These are phyloP conservation scores for Alternaria alternata DNA, from an alignment of 2,329 filamentous ascomycete species.

Conservation along the genomic window DNA sequence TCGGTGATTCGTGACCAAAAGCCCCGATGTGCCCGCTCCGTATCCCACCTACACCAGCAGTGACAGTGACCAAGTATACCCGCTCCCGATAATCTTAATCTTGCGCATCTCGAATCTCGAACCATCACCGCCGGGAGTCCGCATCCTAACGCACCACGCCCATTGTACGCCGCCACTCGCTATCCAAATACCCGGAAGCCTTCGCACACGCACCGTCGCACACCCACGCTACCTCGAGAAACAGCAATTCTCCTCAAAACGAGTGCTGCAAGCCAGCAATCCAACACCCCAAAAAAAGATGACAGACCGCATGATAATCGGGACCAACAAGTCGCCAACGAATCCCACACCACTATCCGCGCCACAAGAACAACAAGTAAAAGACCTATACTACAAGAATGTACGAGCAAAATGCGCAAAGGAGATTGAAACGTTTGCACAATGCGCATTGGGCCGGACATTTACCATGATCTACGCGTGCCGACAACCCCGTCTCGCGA, in stretches of 20 bases:
- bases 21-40: slow-evolving; percentile 69
- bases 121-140: slow-evolving; percentile 42
- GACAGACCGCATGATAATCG: slow-evolving; percentile 34
- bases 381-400: slow-evolving; percentile 79
- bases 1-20: slow-evolving; percentile 8
- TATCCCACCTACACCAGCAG: slow-evolving; percentile 73
- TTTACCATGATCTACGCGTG: slow-evolving; percentile 89
- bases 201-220: neutral
- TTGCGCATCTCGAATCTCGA: slow-evolving; percentile 25
- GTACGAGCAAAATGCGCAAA: slow-evolving; percentile 82
- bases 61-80: slow-evolving; percentile 56
- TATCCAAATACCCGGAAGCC: neutral
- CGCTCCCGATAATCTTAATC: slow-evolving; percentile 25
- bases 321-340: slow-evolving; percentile 30
- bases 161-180: neutral
- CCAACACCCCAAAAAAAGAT: slow-evolving; percentile 8
- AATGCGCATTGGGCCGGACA: slow-evolving; percentile 85
- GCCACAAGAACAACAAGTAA: slow-evolving; percentile 70
- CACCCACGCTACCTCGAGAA: neutral
- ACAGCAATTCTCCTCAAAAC: too few relatives aligned
- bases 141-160: neutral
- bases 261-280: too few relatives aligned
- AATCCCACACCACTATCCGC: slow-evolving; percentile 76
- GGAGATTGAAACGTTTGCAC: slow-evolving; percentile 75
- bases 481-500: slow-evolving; percentile 77